These are phyloP conservation scores for Pichia insulana DNA, from an alignment of 805 yeast genomes.

Conservation along the genomic window DNA sequence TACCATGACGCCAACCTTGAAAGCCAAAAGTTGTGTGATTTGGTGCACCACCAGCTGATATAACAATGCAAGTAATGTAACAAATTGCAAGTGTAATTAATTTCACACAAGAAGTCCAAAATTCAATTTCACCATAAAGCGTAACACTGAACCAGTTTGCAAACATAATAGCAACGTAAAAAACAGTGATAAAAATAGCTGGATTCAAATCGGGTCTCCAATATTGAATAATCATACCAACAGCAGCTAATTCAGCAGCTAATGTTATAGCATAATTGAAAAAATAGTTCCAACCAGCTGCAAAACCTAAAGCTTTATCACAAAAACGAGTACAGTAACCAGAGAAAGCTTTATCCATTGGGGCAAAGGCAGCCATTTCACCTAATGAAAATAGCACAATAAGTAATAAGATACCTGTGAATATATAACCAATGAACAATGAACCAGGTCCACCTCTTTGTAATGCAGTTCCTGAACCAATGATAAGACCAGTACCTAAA, in stretches of 20 bases:
- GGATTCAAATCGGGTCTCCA: conserved; percentile 41
- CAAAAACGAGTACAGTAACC: conserved; percentile 38
- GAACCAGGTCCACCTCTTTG: conserved; percentile 35
- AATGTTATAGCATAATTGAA: conserved; percentile 36
- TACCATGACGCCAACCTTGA: conserved; percentile 23
- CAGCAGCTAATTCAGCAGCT: conserved; percentile 41
- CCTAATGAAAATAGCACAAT: conserved; percentile 36
- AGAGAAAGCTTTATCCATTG: conserved; percentile 41
- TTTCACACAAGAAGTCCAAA: conserved; percentile 37
- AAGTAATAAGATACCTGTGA: conserved; percentile 37
- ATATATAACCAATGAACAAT: conserved; percentile 30
- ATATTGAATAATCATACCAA: conserved; percentile 38
- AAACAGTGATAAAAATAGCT: conserved; percentile 36
- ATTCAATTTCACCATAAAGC: conserved; percentile 42
- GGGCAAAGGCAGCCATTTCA: conserved; percentile 39
- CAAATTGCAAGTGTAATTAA: conserved; percentile 34
- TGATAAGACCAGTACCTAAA: conserved; percentile 39
- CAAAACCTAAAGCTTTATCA: conserved; percentile 37
- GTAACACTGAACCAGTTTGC: conserved; percentile 37
- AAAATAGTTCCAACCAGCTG: conserved; percentile 43
- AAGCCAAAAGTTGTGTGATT: conserved; percentile 31
- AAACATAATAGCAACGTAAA: conserved; percentile 32
- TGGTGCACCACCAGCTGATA: conserved; percentile 45
- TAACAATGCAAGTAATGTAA: conserved; percentile 19
- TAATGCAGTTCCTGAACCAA: conserved; percentile 33